Base-by-base conservation (phyloP, 306 rosid species). In the Prunus mongolica region DNA sequence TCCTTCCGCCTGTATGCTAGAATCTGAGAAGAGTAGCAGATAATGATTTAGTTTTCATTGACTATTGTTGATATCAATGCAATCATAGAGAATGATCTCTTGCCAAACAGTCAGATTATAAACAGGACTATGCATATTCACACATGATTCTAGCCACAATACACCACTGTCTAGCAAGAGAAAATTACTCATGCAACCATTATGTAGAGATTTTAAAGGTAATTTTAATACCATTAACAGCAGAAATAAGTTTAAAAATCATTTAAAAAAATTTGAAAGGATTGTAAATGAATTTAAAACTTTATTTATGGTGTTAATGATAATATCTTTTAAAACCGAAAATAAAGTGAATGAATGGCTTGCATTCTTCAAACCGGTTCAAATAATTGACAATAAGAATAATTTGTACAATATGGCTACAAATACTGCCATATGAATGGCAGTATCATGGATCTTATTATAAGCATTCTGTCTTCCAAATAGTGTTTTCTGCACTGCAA, bases 1-100 rank as follows among this genome's bases (percentile, higher is more conserved):
- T 76, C 88, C 91, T 89, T 90, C 83, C 69, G 83, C 80, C 86
- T 85, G 87, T 89, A 95, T 72, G 86, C 96, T 64, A 95, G 87
- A 78, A 95, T 82, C 98, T 95, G 96, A 84, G 83, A 56, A 79
- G 78, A 82, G 68, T 61, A 76, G 24, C 18, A 71, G 30, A 71
- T 54, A 55, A 3, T 7, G 1, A 70, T 24, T 71, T 25, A 30
- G 46, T 52, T 28, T 25, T 25, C 2, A 41, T n/a, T 12, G 34
- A 20, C n/a, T 20, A 45, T 12, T n/a, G 19, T 67, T 46, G 10
- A 4, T 15, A 45, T 15, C 50, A 38, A 10, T 22, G 16, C 11
- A 8, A 32, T 64, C 68, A 6, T 64, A 6, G 10, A 11, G 61
- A 58, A 68, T 28, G 34, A 46, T 63, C 32, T 49, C 24, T 7